Conservation (phyloP, 148 eudicot species). For the Fagopyrum esculentum region DNA sequence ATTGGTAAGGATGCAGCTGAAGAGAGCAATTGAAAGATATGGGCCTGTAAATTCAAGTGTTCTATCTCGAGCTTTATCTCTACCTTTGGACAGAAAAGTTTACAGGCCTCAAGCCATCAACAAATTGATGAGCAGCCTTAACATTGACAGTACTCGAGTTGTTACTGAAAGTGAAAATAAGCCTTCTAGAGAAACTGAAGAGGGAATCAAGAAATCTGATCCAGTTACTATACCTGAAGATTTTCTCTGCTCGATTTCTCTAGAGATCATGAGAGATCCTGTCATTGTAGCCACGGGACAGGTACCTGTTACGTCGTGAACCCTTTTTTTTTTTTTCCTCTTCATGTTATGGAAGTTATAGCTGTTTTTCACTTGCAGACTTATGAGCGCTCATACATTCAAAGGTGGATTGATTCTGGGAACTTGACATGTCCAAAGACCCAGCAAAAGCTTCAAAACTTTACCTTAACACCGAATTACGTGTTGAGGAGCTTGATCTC, state of each 20-base stretch:
- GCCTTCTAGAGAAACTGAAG: slow-evolving; percentile 25
- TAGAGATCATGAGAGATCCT: slow-evolving; percentile 85
- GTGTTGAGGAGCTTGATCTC: slow-evolving; percentile 60
- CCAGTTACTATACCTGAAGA: slow-evolving; percentile 59
- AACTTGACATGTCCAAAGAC: slow-evolving; percentile 84
- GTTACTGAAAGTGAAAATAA: slow-evolving; percentile 18
- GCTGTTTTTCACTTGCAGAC: slow-evolving; percentile 36
- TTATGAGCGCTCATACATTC: slow-evolving; percentile 81
- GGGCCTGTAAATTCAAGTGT: slow-evolving; percentile 45
- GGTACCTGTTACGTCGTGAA: slow-evolving; percentile 24
- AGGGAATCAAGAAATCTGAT: slow-evolving; percentile 39
- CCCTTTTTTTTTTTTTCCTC: no score
- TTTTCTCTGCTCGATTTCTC: slow-evolving; percentile 73
- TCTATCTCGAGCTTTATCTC: slow-evolving; percentile 56
- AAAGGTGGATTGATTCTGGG: slow-evolving; percentile 87
- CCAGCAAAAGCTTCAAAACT: slow-evolving; percentile 60
- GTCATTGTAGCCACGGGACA: slow-evolving; percentile 83
- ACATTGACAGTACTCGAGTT: slow-evolving; percentile 30
- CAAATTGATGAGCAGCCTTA: slow-evolving; percentile 49
- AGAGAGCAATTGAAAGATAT: slow-evolving; percentile 67
- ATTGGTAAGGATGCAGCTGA: slow-evolving; percentile 68
- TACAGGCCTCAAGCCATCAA: slow-evolving; percentile 28
- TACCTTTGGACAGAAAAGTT: slow-evolving; percentile 52
- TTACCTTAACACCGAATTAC: slow-evolving; percentile 68
- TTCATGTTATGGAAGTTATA: background rate